phyloP scores from a whole-genome alignment of 2,329 filamentous ascomycete species.

The Pestalotiopsis fici region DNA sequence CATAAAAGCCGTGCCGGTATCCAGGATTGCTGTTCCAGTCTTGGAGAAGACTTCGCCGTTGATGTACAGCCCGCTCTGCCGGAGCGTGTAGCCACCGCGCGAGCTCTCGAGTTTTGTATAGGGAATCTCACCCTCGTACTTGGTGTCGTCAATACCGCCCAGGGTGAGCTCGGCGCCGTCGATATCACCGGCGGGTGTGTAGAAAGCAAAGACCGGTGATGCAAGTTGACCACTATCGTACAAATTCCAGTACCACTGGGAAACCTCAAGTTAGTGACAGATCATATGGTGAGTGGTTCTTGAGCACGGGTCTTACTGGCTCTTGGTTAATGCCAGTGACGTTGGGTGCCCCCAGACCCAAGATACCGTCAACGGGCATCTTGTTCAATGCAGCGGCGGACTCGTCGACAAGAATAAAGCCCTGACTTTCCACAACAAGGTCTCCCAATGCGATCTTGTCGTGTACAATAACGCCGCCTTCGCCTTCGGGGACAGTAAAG shows the following conservation, averaged over 20 bases:
- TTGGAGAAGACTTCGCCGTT: constrained; percentile 18
- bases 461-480: constrained; percentile 25
- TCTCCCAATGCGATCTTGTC: constrained; percentile 29
- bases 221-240: constrained; percentile 23
- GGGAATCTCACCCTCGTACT: constrained; percentile 27
- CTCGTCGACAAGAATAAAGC: constrained; percentile 30
- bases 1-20: constrained; percentile 32
- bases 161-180: constrained; percentile 30
- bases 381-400: constrained; percentile 26
- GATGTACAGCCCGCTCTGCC: constrained; percentile 25
- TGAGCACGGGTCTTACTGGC: neutral
- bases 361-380: constrained; percentile 31
- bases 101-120: constrained; percentile 23
- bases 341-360: constrained; percentile 26
- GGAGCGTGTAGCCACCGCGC: constrained; percentile 15
- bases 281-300: too few relatives aligned
- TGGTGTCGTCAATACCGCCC: constrained; percentile 30
- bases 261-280: neutral
- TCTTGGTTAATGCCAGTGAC: constrained; percentile 7
- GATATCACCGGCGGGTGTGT: constrained; percentile 20
- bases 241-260: constrained; percentile 28
- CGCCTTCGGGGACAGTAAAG: constrained; percentile 18
- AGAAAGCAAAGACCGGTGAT: constrained; percentile 28
- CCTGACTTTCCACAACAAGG: constrained; percentile 21
- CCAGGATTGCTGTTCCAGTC: constrained; percentile 26